Conservation (phyloP, 768 basidiomycete species). For the Termitomyces sp. region DNA sequence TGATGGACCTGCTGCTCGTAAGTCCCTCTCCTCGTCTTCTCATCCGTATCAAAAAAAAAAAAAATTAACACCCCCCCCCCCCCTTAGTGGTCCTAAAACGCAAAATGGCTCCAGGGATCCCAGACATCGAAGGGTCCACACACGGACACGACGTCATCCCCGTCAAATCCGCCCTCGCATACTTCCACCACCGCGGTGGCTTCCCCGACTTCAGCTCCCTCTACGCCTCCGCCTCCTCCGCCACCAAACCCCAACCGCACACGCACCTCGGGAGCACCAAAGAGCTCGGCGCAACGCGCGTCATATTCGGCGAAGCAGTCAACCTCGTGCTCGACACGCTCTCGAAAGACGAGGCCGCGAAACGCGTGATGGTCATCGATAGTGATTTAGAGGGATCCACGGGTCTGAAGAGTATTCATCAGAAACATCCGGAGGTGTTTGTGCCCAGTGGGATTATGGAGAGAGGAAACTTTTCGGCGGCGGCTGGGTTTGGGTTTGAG, state of each 20-base stretch:
- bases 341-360: slow-evolving; percentile 71
- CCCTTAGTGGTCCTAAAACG: slow-evolving; percentile 65
- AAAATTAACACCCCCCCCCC: too few species aligned
- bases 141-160: slow-evolving; percentile 89
- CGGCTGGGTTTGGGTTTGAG: slow-evolving; percentile 86
- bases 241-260: slow-evolving; percentile 70
- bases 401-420: slow-evolving; percentile 83
- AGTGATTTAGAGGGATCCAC: slow-evolving; percentile 90
- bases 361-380: slow-evolving; percentile 87
- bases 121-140: slow-evolving; percentile 72
- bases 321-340: slow-evolving; percentile 73
- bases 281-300: slow-evolving; percentile 78
- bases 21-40: slow-evolving; percentile 17
- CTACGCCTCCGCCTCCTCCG: too few species aligned
- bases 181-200: slow-evolving; percentile 62
- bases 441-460: slow-evolving; percentile 86
- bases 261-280: slow-evolving; percentile 69
- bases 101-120: slow-evolving; percentile 65
- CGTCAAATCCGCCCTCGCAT: slow-evolving; percentile 74
- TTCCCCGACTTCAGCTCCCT: slow-evolving; percentile 52
- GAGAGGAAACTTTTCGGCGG: slow-evolving; percentile 79
- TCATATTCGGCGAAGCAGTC: slow-evolving; percentile 84
- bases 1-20: slow-evolving; percentile 79
- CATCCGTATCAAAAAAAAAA: not conserved
- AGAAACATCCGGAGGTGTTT: slow-evolving; percentile 89